These are phyloP conservation scores for Chlorokybus atmophyticus DNA, from an alignment of 139 green algal genomes.

Conservation along the genomic window DNA sequence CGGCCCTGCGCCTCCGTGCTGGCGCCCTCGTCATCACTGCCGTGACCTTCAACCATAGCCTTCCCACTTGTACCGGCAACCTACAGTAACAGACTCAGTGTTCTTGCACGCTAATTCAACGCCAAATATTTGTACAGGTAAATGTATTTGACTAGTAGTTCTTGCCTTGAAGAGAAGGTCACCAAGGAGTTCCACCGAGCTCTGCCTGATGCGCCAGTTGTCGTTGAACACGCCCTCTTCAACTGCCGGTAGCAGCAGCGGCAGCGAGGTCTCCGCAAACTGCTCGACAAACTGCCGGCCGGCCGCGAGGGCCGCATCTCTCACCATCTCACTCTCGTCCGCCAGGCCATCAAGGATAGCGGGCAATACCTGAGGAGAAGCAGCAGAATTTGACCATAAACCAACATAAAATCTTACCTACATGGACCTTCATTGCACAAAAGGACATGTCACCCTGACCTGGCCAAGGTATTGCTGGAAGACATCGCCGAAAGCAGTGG, in stretches of 20 bases:
- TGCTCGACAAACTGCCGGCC: conserved; percentile 61
- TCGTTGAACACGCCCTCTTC: conserved; percentile 67
- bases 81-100: conserved; percentile 26
- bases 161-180: conserved; percentile 92
- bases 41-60: conserved; percentile 64
- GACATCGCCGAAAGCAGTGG: conserved; percentile 24
- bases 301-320: conserved; percentile 70
- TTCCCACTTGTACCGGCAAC: conserved; percentile 77
- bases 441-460: too few relatives aligned
- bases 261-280: conserved; percentile 51
- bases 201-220: conserved; percentile 93
- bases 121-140: too few relatives aligned
- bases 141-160: too few relatives aligned
- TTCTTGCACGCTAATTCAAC: too few relatives aligned
- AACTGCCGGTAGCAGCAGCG: conserved; percentile 82
- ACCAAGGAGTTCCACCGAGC: conserved; percentile 80
- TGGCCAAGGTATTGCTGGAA: conserved; percentile 53
- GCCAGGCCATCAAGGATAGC: conserved; percentile 73
- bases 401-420: too few relatives aligned
- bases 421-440: too few relatives aligned
- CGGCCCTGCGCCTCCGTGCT: conserved; percentile 65
- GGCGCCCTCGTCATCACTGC: conserved; percentile 77
- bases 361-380: too few relatives aligned
- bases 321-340: conserved; percentile 84
- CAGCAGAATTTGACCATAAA: too few relatives aligned